phyloP scores from a whole-genome alignment of 176 grass and related monocot genomes.

The Rhynchospora pubera region DNA sequence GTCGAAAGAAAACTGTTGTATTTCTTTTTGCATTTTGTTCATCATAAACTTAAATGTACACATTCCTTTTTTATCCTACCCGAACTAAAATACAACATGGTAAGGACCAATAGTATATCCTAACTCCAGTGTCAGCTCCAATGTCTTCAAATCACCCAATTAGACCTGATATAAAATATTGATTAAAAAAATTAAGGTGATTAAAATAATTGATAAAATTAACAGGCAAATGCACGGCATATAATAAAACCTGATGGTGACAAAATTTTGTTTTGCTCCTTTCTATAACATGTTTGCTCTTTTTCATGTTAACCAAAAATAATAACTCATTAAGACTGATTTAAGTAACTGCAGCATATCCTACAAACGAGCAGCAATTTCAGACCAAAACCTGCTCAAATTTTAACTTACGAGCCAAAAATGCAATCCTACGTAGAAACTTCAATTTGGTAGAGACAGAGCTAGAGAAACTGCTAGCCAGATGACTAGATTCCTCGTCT shows the following conservation, averaged over 20 bases:
- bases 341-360: background rate
- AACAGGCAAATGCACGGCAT: background rate
- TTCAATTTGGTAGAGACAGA: background rate
- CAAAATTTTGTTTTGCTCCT: background rate
- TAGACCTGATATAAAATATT: constrained; percentile 16
- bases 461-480: background rate
- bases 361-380: background rate
- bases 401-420: background rate
- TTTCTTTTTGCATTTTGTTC: constrained; percentile 16
- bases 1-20: background rate
- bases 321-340: background rate
- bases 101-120: constrained; percentile 15
- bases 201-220: background rate
- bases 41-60: constrained; percentile 26
- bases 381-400: background rate
- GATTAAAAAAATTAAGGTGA: background rate
- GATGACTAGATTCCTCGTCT: background rate
- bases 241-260: background rate
- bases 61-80: constrained; percentile 5
- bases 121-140: background rate
- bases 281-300: background rate
- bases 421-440: background rate
- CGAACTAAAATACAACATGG: constrained; percentile 14
- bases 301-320: background rate
- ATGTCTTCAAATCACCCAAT: constrained; percentile 1